These are phyloP conservation scores for Nyctanthes arbortristis DNA, from an alignment of 257 asterid genomes.

Conservation along the genomic window DNA sequence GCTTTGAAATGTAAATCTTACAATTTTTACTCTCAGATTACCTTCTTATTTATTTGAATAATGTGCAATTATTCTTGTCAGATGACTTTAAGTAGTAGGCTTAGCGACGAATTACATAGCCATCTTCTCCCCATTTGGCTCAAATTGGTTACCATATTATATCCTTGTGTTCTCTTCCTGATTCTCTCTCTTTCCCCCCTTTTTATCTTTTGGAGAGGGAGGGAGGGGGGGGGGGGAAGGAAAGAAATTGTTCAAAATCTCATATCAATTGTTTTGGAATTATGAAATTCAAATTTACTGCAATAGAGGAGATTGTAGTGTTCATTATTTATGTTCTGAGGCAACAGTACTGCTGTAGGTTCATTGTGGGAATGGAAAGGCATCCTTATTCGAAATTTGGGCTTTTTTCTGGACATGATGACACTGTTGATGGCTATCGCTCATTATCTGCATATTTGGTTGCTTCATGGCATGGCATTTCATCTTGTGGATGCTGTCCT, in stretches of 20 bases:
- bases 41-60: background rate
- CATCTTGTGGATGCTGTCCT: constrained; percentile 89
- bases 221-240: no score
- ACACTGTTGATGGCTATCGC: constrained; percentile 86
- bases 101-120: background rate
- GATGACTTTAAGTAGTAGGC: background rate
- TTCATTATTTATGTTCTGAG: background rate
- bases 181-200: background rate
- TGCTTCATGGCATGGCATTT: constrained; percentile 99
- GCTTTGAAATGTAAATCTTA: background rate
- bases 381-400: constrained; percentile 69
- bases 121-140: background rate
- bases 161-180: background rate
- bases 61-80: background rate
- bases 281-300: constrained; percentile 6
- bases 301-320: background rate
- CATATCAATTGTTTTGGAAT: background rate
- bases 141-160: background rate
- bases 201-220: no score
- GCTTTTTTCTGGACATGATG: constrained; percentile 92
- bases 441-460: constrained; percentile 90
- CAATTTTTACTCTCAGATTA: background rate
- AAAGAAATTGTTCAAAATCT: background rate
- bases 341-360: constrained; percentile 44
- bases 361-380: constrained; percentile 91